Percentiles rank a stretch among this genome's conserved stretches.
Evolutionary conservation across 306 rosid species (phyloP).

Genomic region (Acacia melanoxylon): DNA sequence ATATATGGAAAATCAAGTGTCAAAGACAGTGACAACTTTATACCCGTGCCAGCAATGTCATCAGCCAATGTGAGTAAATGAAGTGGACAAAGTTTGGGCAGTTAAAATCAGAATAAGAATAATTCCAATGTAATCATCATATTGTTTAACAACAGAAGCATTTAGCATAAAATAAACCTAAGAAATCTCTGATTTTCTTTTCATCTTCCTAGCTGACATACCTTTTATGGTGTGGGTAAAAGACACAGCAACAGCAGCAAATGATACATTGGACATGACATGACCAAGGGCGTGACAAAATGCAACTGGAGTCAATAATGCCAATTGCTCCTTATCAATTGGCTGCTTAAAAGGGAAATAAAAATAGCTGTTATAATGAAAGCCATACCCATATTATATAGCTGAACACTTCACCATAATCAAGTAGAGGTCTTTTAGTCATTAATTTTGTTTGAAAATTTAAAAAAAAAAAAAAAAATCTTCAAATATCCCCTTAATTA

Average conservation of each 20-base stretch:
- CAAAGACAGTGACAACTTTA: neutral
- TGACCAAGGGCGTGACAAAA: constrained; percentile 82
- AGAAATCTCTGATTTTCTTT: neutral
- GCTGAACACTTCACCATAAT: too few relatives aligned
- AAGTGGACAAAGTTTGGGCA: too few relatives aligned
- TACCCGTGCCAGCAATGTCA: neutral
- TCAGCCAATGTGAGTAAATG: neutral
- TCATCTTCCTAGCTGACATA: constrained; percentile 11
- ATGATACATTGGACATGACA: constrained; percentile 80
- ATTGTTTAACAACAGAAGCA: neutral
- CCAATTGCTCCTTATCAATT: constrained; percentile 59
- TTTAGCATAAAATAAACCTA: neutral
- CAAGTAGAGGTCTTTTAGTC: too few relatives aligned
- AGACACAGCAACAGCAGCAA: constrained; percentile 84
- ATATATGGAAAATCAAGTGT: neutral
- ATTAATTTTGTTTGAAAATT: too few relatives aligned
- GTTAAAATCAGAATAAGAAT: too few relatives aligned
- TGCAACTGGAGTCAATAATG: constrained; percentile 63
- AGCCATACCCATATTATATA: too few relatives aligned
- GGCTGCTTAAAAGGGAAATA: constrained; percentile 40
- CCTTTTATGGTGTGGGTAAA: constrained; percentile 80
- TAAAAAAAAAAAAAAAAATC: too few relatives aligned
- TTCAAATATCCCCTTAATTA: too few relatives aligned
- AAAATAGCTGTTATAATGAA: constrained; percentile 7
- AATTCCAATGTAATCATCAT: too few relatives aligned